Percentiles rank a stretch among this genome's conserved stretches.
Conservation (phyloP, 1,284 basidiomycete species). For the Ceratobasidium sp. region DNA sequence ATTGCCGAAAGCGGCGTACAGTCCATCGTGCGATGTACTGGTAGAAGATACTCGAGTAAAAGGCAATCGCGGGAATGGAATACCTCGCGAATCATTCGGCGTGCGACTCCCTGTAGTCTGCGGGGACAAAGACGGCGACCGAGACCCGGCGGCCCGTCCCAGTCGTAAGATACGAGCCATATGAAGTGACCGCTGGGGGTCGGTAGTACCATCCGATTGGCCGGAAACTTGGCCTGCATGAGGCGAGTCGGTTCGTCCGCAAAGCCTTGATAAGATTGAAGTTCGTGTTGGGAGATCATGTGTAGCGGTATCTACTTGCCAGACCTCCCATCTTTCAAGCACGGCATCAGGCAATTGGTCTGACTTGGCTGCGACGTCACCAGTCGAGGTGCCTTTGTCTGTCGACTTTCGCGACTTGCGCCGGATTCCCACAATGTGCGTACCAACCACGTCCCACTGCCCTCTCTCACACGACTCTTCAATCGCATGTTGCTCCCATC, state of each 20-base stretch:
- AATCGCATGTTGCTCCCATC: constrained; percentile 60
- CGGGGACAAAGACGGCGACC: constrained; percentile 40
- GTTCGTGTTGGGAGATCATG: constrained; percentile 8
- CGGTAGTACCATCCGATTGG: constrained; percentile 4
- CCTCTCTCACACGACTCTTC: constrained; percentile 75
- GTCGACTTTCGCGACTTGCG: constrained; percentile 45
- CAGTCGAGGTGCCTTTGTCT: constrained; percentile 8
- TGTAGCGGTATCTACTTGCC: constrained; percentile 71
- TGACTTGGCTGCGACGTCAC: background rate
- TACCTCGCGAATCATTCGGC: constrained; percentile 44
- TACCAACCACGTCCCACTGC: constrained; percentile 69
- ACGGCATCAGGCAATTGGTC: constrained; percentile 68
- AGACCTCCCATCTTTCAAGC: constrained; percentile 81
- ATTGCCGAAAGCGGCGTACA: constrained; percentile 80
- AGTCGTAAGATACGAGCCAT: constrained; percentile 34
- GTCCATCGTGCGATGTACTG: constrained; percentile 57
- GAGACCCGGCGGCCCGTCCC: constrained; percentile 38
- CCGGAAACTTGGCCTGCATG: background rate
- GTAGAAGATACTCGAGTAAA: constrained; percentile 78
- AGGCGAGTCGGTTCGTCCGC: constrained; percentile 3
- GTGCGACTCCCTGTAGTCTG: constrained; percentile 48
- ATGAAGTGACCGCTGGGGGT: constrained; percentile 34
- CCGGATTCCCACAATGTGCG: constrained; percentile 68
- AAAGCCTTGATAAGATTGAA: constrained; percentile 21
- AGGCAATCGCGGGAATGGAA: constrained; percentile 66